These are phyloP conservation scores for Aureobasidium leucospermi DNA, from an alignment of 2,329 filamentous ascomycete species.

Conservation along the genomic window DNA sequence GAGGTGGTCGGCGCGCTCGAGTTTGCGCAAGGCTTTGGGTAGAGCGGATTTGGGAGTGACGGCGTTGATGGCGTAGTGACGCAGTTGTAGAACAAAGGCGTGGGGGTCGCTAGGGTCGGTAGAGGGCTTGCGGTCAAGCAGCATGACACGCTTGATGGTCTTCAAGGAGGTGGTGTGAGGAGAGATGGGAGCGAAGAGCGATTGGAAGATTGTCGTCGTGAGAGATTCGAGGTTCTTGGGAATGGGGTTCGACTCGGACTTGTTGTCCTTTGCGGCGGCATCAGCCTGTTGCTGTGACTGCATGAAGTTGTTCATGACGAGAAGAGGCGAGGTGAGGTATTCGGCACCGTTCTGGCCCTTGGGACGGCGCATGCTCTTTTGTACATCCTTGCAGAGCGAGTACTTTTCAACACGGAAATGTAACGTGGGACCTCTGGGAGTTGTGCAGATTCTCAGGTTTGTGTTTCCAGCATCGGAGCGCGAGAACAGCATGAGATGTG, in stretches of 20 bases:
- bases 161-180: conserved; percentile 82
- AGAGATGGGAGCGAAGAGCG: conserved; percentile 90
- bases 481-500: conserved; percentile 88
- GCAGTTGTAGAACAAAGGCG: conserved; percentile 72
- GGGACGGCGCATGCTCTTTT: conserved; percentile 74
- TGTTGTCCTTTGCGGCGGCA: conserved; percentile 40
- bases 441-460: conserved; percentile 79
- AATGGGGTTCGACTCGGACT: conserved; percentile 35
- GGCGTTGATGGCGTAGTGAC: conserved; percentile 94
- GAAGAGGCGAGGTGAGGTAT: conserved; percentile 74
- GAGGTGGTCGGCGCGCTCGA: conserved; percentile 80
- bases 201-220: conserved; percentile 90
- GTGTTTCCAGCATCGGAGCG: conserved; percentile 84
- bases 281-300: conserved; percentile 35
- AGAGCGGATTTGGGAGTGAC: conserved; percentile 64
- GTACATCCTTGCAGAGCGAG: conserved; percentile 84
- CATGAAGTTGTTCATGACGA: conserved; percentile 98
- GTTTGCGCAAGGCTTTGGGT: conserved; percentile 71
- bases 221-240: conserved; percentile 91
- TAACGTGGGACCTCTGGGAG: conserved; percentile 84
- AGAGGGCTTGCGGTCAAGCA: conserved; percentile 70
- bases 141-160: conserved; percentile 84
- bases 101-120: conserved; percentile 24
- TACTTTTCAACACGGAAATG: conserved; percentile 95
- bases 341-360: conserved; percentile 70